Evolutionary conservation across 768 basidiomycete genomes (phyloP), one percentile per base, ranked within the genome.

Genomic region (Russula sp.): DNA sequence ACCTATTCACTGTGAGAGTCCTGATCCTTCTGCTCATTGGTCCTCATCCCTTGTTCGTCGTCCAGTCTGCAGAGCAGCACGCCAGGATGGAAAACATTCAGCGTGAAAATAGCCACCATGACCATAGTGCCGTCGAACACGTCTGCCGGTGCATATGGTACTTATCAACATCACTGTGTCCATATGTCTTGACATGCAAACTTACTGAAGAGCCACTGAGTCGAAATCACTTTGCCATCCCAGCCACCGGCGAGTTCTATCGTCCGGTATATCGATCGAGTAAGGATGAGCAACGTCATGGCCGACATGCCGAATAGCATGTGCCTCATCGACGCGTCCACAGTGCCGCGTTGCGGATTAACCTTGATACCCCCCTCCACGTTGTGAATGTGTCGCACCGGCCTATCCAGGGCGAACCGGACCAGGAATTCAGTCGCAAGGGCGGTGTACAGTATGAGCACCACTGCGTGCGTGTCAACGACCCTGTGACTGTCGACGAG

Each of bases 71-170:
- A 3, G 27, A 27, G 27, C 27, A 27, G 27, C 27, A 27, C 27
- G 27, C 27, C 63, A 11, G 63, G 66, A 20, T 66, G 62, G n/a
- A 59, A 50, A 40, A 64, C 4, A 22, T 64, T 64, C 3, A 64
- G 44, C 16, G 57, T 60, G 35, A 54, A 60, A 13, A 60, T 64
- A 6, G 62, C 62, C 14, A 64, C 22, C 11, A 48, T 11, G 35
- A 66, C 27, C 66, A 64, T 66, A 13, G 39, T 47, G 16, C 58
- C 63, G 14, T 64, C 63, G 18, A 64, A 57, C 13, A 40, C 52
- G 27, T 59, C 63, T 64, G 37, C 34, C 27, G 11, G 37, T 37
- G 37, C 37, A 6, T 11, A 37, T 37, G 10, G 20, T 34, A 31
- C 32, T 35, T 27, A 27, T 27, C 27, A 27, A 27, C 27, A 27